These are phyloP conservation scores for Poronia punctata DNA, from an alignment of 495 filamentous ascomycete genomes.

Conservation along the genomic window DNA sequence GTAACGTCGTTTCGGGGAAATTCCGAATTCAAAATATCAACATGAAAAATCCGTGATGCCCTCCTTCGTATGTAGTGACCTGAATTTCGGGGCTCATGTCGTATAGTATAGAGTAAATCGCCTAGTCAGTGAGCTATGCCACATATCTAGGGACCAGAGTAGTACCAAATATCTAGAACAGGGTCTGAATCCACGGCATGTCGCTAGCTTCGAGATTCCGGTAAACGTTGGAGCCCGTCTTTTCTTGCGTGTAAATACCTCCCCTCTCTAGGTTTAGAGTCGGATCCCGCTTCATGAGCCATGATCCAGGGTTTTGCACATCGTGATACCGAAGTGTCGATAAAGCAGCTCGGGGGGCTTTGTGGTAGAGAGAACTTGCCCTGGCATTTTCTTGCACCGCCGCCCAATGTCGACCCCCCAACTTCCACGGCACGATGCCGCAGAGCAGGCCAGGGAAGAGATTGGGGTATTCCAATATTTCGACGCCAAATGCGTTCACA, in stretches of 20 bases:
- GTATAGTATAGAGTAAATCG: too few species aligned
- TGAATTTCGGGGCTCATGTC: too few species aligned
- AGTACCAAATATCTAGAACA: neutral
- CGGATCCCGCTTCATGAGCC: constrained; percentile 17
- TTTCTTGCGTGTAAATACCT: constrained; percentile 7
- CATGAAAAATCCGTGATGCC: too few species aligned
- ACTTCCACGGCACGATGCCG: constrained; percentile 58
- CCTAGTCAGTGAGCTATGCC: too few species aligned
- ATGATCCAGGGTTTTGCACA: constrained; percentile 9
- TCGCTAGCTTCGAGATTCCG: constrained; percentile 2
- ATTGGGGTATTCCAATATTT: constrained; percentile 87
- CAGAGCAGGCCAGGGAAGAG: constrained; percentile 75
- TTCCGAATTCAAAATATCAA: too few species aligned
- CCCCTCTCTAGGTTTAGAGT: constrained; percentile 6
- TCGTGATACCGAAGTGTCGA: constrained; percentile 21
- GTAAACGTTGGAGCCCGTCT: neutral
- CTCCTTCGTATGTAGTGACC: too few species aligned
- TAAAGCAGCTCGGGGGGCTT: constrained; percentile 17
- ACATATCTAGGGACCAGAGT: too few species aligned
- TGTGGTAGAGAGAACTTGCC: constrained; percentile 14
- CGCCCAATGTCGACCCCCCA: constrained; percentile 39
- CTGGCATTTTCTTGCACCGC: constrained; percentile 12
- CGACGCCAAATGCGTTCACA: constrained; percentile 75
- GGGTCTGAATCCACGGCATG: constrained; percentile 4
- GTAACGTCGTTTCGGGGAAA: too few species aligned